Conservation (phyloP, 1,139 yeast genomes). For the Taphrina sp. region DNA sequence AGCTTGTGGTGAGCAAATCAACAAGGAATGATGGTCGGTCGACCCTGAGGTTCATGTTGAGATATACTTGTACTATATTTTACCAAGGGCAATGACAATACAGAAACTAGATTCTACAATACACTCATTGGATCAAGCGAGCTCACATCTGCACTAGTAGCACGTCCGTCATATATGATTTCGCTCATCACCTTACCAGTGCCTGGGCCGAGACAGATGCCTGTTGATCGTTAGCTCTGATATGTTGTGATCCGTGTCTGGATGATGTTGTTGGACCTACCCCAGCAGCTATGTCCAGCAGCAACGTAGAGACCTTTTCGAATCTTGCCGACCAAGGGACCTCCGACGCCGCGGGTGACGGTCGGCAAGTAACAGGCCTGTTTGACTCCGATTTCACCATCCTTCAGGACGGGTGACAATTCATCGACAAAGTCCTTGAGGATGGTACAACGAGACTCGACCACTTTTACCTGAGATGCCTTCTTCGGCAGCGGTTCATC, state of each 20-base stretch:
- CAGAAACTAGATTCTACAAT: neutral
- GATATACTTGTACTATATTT: no score
- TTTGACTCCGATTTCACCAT: constrained; percentile 73
- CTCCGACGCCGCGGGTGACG: constrained; percentile 80
- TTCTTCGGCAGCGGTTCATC: constrained; percentile 89
- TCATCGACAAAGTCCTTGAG: constrained; percentile 78
- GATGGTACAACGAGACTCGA: constrained; percentile 82
- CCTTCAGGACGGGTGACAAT: constrained; percentile 65
- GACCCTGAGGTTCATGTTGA: no score
- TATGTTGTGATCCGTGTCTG: no score
- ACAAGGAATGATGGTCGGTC: no score
- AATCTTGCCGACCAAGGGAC: constrained; percentile 92
- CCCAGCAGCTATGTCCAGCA: constrained; percentile 98
- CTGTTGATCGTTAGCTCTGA: no score
- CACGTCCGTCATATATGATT: constrained; percentile 78
- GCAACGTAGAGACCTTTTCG: constrained; percentile 75
- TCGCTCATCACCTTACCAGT: constrained; percentile 93
- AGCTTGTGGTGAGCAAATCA: no score
- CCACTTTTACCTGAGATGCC: constrained; percentile 89
- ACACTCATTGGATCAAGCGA: constrained; percentile 66
- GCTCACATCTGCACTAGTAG: constrained; percentile 70
- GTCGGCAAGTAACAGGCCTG: constrained; percentile 98
- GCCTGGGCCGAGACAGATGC: constrained; percentile 93
- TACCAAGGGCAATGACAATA: no score
- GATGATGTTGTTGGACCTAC: no score